These are phyloP conservation scores for Cryptosporidium ubiquitum DNA, from an alignment of 169 alveolate genomes.

Conservation along the genomic window DNA sequence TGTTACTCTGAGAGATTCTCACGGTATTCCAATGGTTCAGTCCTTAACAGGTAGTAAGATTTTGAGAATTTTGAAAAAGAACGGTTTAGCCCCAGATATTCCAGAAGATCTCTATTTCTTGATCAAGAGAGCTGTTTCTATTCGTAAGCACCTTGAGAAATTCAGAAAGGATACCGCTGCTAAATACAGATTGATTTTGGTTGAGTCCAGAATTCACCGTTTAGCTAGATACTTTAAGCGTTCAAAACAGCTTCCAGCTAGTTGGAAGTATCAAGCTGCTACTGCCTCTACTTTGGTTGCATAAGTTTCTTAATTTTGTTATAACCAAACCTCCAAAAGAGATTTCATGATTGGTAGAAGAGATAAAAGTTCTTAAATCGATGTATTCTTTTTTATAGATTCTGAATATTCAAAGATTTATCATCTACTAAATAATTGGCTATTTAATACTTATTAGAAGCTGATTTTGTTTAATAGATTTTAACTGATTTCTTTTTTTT, in stretches of 20 bases:
- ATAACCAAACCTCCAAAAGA: not conserved
- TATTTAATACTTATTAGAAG: not conserved
- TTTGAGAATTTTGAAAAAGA: constrained; percentile 94
- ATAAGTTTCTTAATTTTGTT: constrained; percentile 53
- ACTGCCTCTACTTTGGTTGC: constrained; percentile 89
- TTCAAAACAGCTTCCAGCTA: constrained; percentile 95
- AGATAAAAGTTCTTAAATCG: not conserved
- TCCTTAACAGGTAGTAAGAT: constrained; percentile 96
- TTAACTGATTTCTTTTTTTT: not conserved
- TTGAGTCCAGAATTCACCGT: constrained; percentile 98
- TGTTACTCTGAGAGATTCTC: constrained; percentile 96
- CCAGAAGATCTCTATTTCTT: constrained; percentile 99
- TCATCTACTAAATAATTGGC: not conserved
- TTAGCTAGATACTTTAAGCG: constrained; percentile 97
- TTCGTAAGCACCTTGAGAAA: constrained; percentile 98
- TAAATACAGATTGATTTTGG: constrained; percentile 96
- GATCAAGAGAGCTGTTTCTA: constrained; percentile 98
- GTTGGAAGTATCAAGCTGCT: constrained; percentile 95
- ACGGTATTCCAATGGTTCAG: constrained; percentile 97
- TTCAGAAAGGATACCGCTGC: constrained; percentile 96
- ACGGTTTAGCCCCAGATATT: constrained; percentile 97
- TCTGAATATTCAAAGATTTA: not conserved
- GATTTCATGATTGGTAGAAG: not conserved
- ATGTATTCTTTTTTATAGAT: constrained; percentile 7
- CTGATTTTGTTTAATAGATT: not conserved